phyloP scores from a whole-genome alignment of 192 early-diverging fungal genomes.

The Entomortierella lignicola region DNA sequence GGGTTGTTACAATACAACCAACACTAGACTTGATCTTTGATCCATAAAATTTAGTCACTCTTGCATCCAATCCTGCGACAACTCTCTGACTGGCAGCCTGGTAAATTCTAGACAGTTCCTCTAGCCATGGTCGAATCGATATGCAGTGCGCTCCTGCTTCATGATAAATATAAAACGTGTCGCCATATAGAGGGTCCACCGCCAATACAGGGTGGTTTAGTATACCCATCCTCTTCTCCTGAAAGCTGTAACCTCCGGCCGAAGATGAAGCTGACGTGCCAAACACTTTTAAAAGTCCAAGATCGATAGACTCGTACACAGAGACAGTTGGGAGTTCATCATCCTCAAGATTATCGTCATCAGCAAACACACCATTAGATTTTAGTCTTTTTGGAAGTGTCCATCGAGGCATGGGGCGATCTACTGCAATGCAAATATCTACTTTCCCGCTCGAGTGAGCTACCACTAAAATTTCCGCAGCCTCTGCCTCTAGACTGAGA shows the following conservation, averaged over 20 bases:
- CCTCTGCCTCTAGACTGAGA: conserved; percentile 54
- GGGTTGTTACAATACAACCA: conserved; percentile 24
- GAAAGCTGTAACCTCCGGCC: conserved; percentile 18
- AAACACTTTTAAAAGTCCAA: conserved; percentile 47
- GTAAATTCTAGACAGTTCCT: conserved; percentile 42
- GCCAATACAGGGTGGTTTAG: conserved; percentile 63
- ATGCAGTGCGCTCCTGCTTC: conserved; percentile 75
- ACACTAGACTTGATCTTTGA: conserved; percentile 32
- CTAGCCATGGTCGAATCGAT: conserved; percentile 67
- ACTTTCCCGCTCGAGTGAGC: conserved; percentile 71
- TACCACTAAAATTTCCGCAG: conserved; percentile 65
- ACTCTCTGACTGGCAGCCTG: conserved; percentile 14
- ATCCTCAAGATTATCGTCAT: conserved; percentile 3
- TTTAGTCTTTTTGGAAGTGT: conserved; percentile 14
- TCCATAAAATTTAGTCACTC: conserved; percentile 16
- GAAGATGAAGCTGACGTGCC: conserved; percentile 3
- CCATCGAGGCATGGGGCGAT: conserved; percentile 57
- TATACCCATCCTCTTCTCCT: conserved; percentile 57
- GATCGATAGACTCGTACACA: conserved; percentile 56
- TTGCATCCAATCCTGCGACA: conserved; percentile 11
- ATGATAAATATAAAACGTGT: conserved; percentile 78
- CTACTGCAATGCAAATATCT: conserved; percentile 71
- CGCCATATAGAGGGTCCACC: conserved; percentile 68
- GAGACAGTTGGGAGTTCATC: conserved; percentile 17
- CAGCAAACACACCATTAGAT: background rate